Base-by-base conservation (phyloP, 1,284 basidiomycete species). In the Polyporus tsugae region DNA sequence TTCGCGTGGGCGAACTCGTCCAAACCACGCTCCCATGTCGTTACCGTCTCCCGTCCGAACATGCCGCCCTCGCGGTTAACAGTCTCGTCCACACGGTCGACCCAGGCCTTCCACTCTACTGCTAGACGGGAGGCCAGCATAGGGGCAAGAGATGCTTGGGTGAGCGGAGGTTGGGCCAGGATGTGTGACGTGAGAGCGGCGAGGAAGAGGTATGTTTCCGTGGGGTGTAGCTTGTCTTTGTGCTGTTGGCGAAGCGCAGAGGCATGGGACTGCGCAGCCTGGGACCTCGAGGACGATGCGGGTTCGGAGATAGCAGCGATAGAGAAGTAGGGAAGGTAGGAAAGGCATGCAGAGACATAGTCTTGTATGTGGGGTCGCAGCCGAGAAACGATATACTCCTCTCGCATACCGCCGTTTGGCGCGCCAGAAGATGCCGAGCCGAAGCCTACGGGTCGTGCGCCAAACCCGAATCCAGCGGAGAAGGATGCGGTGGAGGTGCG, bases 251-350 rank as follows among this genome's bases (percentile, higher is more conserved):
- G 84, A 39, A 86, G 76, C 15, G 79, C 77, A 11, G 82, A 80
- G 1, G 84, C 79, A 65, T 84, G 81, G 35, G 83, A 81, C 29
- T 76, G 68, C 15, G 73, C 42, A 29, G 69, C 78, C 73, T 73
- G 83, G 62, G 70, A 64, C 60, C 68, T 72, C 65, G 75, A 73
- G 36, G 75, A 70, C 71, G 75, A 74, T 62, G 77, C 70, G 70
- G 77, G 67, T 9, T 69, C 67, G 19, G 64, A 22, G 17, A 80
- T 67, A 22, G 85, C 76, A 58, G 85, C 78, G 73, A 86, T 89
- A 25, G 92, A 91, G 77, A 95, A 95, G 78, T 95, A 95, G 1
- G 92, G 92, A 60, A 95, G 86, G 76, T 94, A 95, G 9, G 93
- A 90, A 75, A 88, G 85, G 77, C 87, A 91, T 19, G 90, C 86